A percentile compares a stretch with the other conserved stretches of the same genome.
phyloP scores from a whole-genome alignment of 108 stramenopile species.

The Ochromonas danica region DNA sequence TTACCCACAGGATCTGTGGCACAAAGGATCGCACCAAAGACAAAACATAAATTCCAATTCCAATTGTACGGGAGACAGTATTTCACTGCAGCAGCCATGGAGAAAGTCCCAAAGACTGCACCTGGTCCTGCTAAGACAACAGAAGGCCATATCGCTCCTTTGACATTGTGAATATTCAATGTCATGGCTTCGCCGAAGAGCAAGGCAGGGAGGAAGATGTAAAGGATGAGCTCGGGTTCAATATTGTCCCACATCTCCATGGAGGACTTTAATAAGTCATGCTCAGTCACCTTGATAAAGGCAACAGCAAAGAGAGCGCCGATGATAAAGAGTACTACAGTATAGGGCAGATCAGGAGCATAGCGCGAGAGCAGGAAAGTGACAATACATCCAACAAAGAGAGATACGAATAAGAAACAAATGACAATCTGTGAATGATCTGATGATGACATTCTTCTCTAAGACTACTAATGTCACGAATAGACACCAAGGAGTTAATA shows the following conservation, averaged over 20 bases:
- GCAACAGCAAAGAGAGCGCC: neutral
- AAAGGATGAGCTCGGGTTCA: constrained; percentile 68
- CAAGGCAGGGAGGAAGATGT: constrained; percentile 80
- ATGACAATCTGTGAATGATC: too few species aligned
- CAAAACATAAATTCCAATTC: constrained; percentile 40
- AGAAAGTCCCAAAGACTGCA: constrained; percentile 44
- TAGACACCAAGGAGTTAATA: too few species aligned
- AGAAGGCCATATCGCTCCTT: constrained; percentile 55
- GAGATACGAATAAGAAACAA: constrained; percentile 20
- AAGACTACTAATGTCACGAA: too few species aligned
- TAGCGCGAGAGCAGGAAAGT: neutral
- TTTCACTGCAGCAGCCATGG: constrained; percentile 45
- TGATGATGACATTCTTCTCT: too few species aligned
- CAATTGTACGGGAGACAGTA: constrained; percentile 49
- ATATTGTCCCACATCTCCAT: constrained; percentile 62
- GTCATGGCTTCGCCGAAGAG: constrained; percentile 73
- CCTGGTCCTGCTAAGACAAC: constrained; percentile 79
- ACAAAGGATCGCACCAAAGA: constrained; percentile 49
- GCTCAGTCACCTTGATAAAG: neutral
- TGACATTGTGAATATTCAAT: constrained; percentile 68
- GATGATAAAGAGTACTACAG: neutral
- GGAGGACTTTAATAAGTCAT: constrained; percentile 38
- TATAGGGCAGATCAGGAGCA: constrained; percentile 4
- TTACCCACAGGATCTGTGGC: constrained; percentile 41
- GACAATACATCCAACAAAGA: neutral